Evolutionary conservation across 2,329 filamentous ascomycete genomes (phyloP).

Genomic region (Scedosporium boydii): DNA sequence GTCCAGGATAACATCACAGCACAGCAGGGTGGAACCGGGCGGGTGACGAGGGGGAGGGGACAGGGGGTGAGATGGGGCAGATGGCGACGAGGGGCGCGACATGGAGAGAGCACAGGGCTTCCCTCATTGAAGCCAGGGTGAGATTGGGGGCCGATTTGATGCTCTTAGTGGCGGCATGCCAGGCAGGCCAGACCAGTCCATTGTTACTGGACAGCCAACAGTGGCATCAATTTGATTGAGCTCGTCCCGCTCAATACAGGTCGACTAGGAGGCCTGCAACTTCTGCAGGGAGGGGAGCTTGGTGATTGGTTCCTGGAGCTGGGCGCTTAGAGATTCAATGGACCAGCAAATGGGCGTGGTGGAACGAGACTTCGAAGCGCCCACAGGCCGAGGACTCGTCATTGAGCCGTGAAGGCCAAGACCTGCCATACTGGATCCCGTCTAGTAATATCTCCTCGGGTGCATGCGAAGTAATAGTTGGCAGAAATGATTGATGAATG

Average conservation of each 20-base stretch:
- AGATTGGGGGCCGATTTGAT: neutral
- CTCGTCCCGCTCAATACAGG: neutral
- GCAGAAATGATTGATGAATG: neutral
- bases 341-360: conserved; percentile 3
- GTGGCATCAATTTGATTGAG: neutral
- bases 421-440: neutral
- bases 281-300: neutral
- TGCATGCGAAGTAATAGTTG: neutral
- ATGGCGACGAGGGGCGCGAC: neutral
- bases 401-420: neutral
- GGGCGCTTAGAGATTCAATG: conserved; percentile 4
- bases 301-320: conserved; percentile 2
- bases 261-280: neutral
- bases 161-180: neutral
- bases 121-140: neutral
- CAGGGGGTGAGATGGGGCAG: neutral
- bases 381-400: neutral
- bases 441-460: neutral
- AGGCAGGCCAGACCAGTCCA: neutral
- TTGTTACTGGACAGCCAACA: no score
- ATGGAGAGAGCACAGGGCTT: neutral
- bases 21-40: neutral
- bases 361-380: neutral
- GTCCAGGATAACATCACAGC: neutral
- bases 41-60: neutral